Evolutionary conservation across 1,284 basidiomycete species (phyloP).

Genomic region (Pyrrhoderma lamaoense): DNA sequence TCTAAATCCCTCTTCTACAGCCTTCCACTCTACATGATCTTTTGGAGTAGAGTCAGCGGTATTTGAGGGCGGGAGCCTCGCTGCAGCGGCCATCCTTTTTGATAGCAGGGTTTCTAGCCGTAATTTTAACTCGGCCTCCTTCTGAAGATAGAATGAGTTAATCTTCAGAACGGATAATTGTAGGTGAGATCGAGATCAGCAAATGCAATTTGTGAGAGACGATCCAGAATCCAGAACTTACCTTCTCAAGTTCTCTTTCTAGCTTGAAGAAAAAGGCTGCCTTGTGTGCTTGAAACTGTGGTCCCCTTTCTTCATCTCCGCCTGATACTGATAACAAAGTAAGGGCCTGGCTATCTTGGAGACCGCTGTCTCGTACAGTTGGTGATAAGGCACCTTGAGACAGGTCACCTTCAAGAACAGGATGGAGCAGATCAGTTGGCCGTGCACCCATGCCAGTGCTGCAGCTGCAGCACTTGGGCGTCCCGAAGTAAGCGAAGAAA

Average conservation of each 20-base stretch:
- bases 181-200: not conserved
- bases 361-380: not conserved
- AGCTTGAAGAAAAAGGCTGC: slow-evolving; percentile 99
- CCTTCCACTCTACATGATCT: slow-evolving; percentile 83
- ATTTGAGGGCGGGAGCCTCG: slow-evolving; percentile 60
- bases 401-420: not conserved
- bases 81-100: slow-evolving; percentile 81
- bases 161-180: slow-evolving; percentile 50
- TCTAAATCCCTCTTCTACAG: slow-evolving; percentile 93
- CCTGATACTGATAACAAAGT: slow-evolving; percentile 50
- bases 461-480: slow-evolving; percentile 85
- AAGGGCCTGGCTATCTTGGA: slow-evolving; percentile 14
- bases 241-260: slow-evolving; percentile 97
- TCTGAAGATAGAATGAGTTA: slow-evolving; percentile 98
- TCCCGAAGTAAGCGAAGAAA: slow-evolving; percentile 93
- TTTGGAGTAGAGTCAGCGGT: slow-evolving; percentile 45
- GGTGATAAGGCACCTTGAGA: too few relatives aligned
- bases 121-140: slow-evolving; percentile 92
- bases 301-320: slow-evolving; percentile 61
- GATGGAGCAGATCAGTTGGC: slow-evolving; percentile 41
- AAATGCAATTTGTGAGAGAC: not conserved
- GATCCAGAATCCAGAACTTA: slow-evolving; percentile 25
- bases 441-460: slow-evolving; percentile 78
- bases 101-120: slow-evolving; percentile 90
- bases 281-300: slow-evolving; percentile 87